Percentiles rank a stretch among this genome's conserved stretches.
phyloP scores from a whole-genome alignment of 2,329 filamentous ascomycete genomes.

The Lasiodiplodia citricola region DNA sequence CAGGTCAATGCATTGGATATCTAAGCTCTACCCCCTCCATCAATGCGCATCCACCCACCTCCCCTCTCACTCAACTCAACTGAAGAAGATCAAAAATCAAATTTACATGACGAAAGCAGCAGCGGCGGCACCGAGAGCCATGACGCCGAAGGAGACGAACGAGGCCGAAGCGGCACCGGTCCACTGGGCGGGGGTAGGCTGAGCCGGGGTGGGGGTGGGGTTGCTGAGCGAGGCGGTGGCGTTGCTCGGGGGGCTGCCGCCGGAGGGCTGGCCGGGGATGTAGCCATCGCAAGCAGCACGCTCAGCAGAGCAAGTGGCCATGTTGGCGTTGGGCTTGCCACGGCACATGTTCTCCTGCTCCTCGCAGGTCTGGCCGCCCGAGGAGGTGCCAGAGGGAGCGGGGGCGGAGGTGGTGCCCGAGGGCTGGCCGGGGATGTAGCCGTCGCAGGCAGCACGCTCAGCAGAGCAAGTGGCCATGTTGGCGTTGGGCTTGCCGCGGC shows the following conservation, averaged over 20 bases:
- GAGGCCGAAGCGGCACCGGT: constrained; percentile 14
- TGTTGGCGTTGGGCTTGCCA: constrained; percentile 5
- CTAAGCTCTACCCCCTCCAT: not conserved
- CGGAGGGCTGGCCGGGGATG: constrained; percentile 1
- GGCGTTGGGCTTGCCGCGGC: constrained; percentile 4
- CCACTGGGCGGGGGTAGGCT: constrained; percentile 17
- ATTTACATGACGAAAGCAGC: constrained; percentile 18
- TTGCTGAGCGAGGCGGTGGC: constrained; percentile 8
- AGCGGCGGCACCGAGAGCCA: constrained; percentile 15
- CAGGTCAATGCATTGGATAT: not conserved
- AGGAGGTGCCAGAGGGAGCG: not conserved
- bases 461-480: constrained; percentile 16
- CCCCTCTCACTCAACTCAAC: not conserved
- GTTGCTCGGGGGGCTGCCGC: constrained; percentile 12
- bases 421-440: constrained; percentile 10
- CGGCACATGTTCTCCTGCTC: constrained; percentile 21
- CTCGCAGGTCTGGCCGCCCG: constrained; percentile 1
- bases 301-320: constrained; percentile 9
- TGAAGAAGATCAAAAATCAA: not conserved
- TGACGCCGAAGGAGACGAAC: constrained; percentile 23
- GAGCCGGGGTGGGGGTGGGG: constrained; percentile 12
- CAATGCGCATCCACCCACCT: not conserved
- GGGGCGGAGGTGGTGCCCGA: not conserved
- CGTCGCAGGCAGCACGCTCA: constrained; percentile 8
- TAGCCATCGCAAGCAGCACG: constrained; percentile 12